phyloP scores from a whole-genome alignment of 176 grass and related monocot genomes.

The barley (Hordeum vulgare) region DNA sequence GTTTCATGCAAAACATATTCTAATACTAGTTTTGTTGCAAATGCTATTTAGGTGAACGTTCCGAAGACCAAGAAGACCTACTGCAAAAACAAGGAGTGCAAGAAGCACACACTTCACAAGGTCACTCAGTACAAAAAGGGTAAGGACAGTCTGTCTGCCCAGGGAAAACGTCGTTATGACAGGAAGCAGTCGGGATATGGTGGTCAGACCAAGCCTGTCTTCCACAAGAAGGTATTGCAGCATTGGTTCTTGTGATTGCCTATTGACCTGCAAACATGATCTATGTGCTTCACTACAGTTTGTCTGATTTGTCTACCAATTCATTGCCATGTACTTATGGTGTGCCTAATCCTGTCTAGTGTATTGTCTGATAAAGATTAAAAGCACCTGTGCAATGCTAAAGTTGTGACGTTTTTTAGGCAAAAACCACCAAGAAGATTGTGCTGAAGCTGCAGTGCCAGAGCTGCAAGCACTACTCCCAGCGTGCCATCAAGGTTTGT shows the following conservation, averaged over 20 bases:
- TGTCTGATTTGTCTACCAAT: background rate
- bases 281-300: background rate
- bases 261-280: background rate
- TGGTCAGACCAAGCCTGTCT: conserved; percentile 94
- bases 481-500: conserved; percentile 64
- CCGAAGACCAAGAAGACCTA: conserved; percentile 97
- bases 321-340: background rate
- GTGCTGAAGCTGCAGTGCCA: conserved; percentile 93
- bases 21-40: background rate
- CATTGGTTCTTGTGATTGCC: background rate
- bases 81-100: conserved; percentile 96
- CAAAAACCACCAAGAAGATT: conserved; percentile 96
- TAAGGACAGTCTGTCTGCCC: conserved; percentile 82
- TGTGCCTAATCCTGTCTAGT: background rate
- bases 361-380: background rate
- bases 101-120: conserved; percentile 94
- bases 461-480: conserved; percentile 88
- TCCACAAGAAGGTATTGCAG: conserved; percentile 81
- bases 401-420: conserved; percentile 28
- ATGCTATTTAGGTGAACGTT: conserved; percentile 67
- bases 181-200: conserved; percentile 91
- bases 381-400: background rate
- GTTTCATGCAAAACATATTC: background rate
- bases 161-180: conserved; percentile 95
- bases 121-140: conserved; percentile 98